Evolutionary conservation across 305 asterid species (phyloP).

Genomic region (Fraxinus angustifolia): DNA sequence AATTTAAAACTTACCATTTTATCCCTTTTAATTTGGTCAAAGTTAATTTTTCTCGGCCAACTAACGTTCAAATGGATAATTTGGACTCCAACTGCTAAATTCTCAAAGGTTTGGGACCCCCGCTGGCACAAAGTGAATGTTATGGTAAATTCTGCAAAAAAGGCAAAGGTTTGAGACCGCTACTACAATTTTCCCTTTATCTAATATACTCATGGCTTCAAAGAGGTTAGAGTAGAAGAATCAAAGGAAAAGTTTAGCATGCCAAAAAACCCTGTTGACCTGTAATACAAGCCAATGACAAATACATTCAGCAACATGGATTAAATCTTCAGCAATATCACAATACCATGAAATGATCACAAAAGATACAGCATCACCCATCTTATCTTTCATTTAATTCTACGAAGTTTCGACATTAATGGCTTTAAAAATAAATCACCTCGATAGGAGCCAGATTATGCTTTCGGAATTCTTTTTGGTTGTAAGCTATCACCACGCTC

Average conservation of each 20-base stretch:
- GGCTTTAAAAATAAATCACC: conserved; percentile 38
- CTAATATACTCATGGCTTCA: neutral
- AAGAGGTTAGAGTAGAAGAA: neutral
- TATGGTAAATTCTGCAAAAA: too few species aligned
- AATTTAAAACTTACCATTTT: too few species aligned
- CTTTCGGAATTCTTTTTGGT: conserved; percentile 63
- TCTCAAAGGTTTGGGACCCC: too few species aligned
- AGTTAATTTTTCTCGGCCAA: too few species aligned
- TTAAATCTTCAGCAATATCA: neutral
- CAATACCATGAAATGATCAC: conserved; percentile 4
- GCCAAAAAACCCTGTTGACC: neutral
- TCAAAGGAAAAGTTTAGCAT: neutral
- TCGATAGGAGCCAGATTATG: conserved; percentile 65
- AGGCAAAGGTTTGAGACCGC: too few species aligned
- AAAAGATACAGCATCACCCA: neutral
- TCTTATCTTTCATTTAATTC: neutral
- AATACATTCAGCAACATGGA: neutral
- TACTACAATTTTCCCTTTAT: too few species aligned
- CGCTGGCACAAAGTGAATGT: too few species aligned
- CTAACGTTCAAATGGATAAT: too few species aligned
- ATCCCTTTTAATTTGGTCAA: too few species aligned
- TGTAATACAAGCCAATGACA: neutral
- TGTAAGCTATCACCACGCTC: conserved; percentile 87
- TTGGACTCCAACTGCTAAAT: too few species aligned
- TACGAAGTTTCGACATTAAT: neutral